Base-by-base conservation (phyloP, 768 basidiomycete species). In the Strobilomyces echinocephalus region DNA sequence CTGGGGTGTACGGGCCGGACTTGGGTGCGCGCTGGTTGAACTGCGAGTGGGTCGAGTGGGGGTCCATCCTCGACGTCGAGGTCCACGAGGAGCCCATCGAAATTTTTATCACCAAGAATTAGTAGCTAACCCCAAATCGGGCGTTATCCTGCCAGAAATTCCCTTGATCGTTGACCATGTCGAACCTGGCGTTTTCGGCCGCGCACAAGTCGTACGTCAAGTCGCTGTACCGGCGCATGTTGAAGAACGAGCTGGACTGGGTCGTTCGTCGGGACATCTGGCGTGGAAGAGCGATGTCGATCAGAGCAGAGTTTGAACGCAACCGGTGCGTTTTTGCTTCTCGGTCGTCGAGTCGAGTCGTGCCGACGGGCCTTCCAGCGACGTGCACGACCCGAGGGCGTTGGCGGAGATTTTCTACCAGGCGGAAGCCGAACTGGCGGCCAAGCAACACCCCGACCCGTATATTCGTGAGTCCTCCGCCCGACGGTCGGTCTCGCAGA, bases 231-330 rank as follows among this genome's bases (percentile, higher is more conserved):
- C 86, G 81, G 64, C 86, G 94, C 35, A 82, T 83, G 61, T 79
- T 98, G 56, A 87, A 80, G 63, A 95, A 97, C 63, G 78, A 89
- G 45, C 75, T 95, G 49, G 86, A 98, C 72, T 98, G 95, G 95
- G 84, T 82, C 43, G 77, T 97, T 59, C 79, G 87, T 52, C 76
- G 95, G 50, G 88, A 93, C 64, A 66, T 91, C 1, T 97, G 92
- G 92, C 81, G 95, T 56, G 79, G 76, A 52, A 81, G 87, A 70
- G 94, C 95, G 12, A 71, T 95, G 62, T 75, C 86, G 69, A 91
- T 98, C 59, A 76, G 95, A 57, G 94, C 94, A 56, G 82, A 91
- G 69, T 98, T 98, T 68, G 95, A 98, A 75, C 74, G 79, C 61
- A 93, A 97, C 79, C 82, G 93, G 91, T 91, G 68, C 48, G 68